Base-by-base conservation (phyloP, 192 early-diverging fungal species). In the Borealophlyctis nickersoniae region DNA sequence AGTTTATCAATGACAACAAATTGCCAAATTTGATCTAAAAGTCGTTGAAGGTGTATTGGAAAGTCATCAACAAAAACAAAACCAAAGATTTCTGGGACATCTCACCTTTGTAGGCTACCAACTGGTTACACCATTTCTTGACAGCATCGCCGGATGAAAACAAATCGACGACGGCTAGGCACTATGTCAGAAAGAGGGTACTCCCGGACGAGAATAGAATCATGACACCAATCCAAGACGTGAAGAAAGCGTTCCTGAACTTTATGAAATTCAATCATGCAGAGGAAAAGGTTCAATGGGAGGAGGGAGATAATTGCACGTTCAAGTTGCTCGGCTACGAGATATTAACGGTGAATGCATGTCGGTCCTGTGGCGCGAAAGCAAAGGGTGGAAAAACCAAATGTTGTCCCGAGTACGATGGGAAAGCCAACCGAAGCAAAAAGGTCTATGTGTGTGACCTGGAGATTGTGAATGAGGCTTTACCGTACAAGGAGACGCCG, bases 251-350 rank as follows among this genome's bases (percentile, higher is more conserved):
- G 11, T 61, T 55, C 48, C 7, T 33, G 7, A 61, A 61, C 39
- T 61, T 22, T 50, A 61, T 61, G 60, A 53, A 52, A 28, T 61
- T 61, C 45, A 61, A 61, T 61, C 60, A 61, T 51, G 39, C 35
- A 50, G 4, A 49, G 14, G 48, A 22, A 4, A 61, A 61, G 29
- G 7, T 14, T 14, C 45, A 51, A 29, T 61, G 11, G 16, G 60
- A 61, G n/a, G 60, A 61, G 16, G 27, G 29, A 52, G 60, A 61
- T 51, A n/a, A 53, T 22, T 53, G 39, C 5, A 29, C 48, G 14
- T 61, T 61, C 48, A 61, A 61, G 31, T 9, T 19, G 22, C 29
- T 61, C 39, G 60, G 60, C 5, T 61, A 61, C 34, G 45, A 53
- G 22, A 32, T 61, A n/a, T n/a, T 11, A 7, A 4, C 5, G 4